phyloP scores from a whole-genome alignment of 2,329 filamentous ascomycete genomes.

The Epichloe typhina region DNA sequence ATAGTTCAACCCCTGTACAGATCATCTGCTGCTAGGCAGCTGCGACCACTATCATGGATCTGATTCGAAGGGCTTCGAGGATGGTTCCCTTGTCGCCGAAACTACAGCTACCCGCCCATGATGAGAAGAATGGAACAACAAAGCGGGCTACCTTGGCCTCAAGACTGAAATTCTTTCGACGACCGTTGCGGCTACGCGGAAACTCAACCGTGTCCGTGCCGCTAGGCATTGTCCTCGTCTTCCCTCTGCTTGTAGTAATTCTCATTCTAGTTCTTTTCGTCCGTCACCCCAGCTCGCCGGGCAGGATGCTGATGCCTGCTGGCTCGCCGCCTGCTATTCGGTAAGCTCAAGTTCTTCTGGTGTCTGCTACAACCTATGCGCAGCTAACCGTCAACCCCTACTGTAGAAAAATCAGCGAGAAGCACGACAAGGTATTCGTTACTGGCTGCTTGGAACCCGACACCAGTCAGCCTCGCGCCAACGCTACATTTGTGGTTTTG shows the following conservation, averaged over 20 bases:
- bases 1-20: background rate
- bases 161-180: conserved; percentile 66
- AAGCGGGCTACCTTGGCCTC: conserved; percentile 29
- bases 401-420: conserved; percentile 87
- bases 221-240: conserved; percentile 81
- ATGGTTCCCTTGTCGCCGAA: conserved; percentile 30
- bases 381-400: background rate
- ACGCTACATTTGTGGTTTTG: conserved; percentile 90
- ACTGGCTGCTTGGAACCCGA: conserved; percentile 78
- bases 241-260: conserved; percentile 81
- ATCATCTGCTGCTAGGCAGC: background rate
- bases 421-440: conserved; percentile 92
- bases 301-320: conserved; percentile 73
- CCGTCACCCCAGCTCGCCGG: conserved; percentile 71
- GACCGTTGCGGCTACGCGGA: conserved; percentile 76
- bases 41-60: conserved; percentile 32
- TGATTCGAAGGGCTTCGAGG: conserved; percentile 42
- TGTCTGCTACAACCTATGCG: background rate
- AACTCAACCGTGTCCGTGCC: conserved; percentile 91
- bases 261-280: conserved; percentile 84
- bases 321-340: conserved; percentile 81
- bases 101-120: conserved; percentile 32
- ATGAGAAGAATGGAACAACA: conserved; percentile 32
- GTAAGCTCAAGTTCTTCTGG: conserved; percentile 29
- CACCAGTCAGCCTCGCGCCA: conserved; percentile 67